phyloP scores from a whole-genome alignment of 148 eudicot species.

The Dysphania ambrosioides region DNA sequence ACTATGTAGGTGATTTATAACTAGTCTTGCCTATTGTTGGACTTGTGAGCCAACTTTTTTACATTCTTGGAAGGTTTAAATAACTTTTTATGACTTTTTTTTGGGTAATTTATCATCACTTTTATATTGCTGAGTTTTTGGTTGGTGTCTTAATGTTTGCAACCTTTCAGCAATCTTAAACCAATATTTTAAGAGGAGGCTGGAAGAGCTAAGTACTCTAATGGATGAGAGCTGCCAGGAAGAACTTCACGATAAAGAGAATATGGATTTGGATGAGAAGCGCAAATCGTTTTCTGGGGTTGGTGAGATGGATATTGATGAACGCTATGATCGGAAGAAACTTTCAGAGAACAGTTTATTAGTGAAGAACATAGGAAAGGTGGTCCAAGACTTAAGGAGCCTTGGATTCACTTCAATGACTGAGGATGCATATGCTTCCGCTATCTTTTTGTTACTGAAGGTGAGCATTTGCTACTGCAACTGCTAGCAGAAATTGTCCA shows the following conservation, averaged over 20 bases:
- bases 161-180: conserved; percentile 65
- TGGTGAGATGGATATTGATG: conserved; percentile 67
- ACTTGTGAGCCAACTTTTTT: neutral
- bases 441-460: conserved; percentile 84
- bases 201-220: conserved; percentile 72
- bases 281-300: conserved; percentile 29
- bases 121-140: neutral
- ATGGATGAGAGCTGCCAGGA: conserved; percentile 51
- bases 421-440: conserved; percentile 98
- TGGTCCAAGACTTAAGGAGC: conserved; percentile 86
- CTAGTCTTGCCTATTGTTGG: neutral
- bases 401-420: conserved; percentile 90
- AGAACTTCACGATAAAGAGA: conserved; percentile 44
- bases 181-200: conserved; percentile 72
- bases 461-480: conserved; percentile 34
- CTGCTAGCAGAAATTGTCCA: neutral
- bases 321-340: conserved; percentile 34
- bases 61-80: neutral
- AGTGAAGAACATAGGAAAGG: conserved; percentile 76
- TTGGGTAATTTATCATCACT: neutral
- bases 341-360: conserved; percentile 55
- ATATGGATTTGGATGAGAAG: conserved; percentile 60
- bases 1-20: neutral
- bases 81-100: no score
- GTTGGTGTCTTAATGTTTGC: conserved; percentile 22